Evolutionary conservation across 2,329 filamentous ascomycete species (phyloP), one percentile per base, ranked within the genome.

Genomic region (Sordariomycetes sp.): DNA sequence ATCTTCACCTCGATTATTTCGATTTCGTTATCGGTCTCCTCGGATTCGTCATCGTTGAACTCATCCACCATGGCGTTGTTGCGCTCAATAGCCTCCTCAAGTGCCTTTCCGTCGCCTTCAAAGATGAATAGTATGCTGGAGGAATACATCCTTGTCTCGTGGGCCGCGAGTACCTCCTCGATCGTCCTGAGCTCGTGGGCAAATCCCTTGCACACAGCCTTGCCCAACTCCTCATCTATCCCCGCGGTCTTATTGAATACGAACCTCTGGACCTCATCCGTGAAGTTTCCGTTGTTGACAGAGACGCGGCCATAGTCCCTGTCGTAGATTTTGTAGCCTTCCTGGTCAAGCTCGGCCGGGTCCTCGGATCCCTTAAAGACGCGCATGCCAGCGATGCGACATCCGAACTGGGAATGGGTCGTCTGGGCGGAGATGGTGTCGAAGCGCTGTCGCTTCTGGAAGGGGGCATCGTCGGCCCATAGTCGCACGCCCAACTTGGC

Each of bases 401-500:
- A 87, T 6, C 83, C 83, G 37, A 82, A 74, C 25, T 76, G 76
- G 37, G 75, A 76, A 62, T 86, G 83, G 11, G 83, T 87, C 3
- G 83, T 86, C 65, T 78, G 74, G 32, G 71, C 69, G 35, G 76
- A 75, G 59, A 87, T 82, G 67, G 81, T 76, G 63, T 84, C 78
- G 65, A 87, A 85, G 34, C 82, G 77, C 40, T 71, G 67, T 64
- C 80, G 79, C 73, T 87, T 87, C 65, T 83, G 76, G 28, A 70
- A 64, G 0, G 80, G 77, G 25, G 83, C 83, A 61, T 85, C 77
- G 60, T 96, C 89, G 16, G 89, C 93, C 87, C 91, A 97, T 6
- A 99, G 75, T 35, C 89, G 82, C 55, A 85, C 80, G 51, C 94
- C 94, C 22, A 99, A 82, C 74, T 99, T 99, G 63, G 96, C 82